Conservation (phyloP, 2,329 filamentous ascomycete genomes). For the Metarhizium anisopliae region DNA sequence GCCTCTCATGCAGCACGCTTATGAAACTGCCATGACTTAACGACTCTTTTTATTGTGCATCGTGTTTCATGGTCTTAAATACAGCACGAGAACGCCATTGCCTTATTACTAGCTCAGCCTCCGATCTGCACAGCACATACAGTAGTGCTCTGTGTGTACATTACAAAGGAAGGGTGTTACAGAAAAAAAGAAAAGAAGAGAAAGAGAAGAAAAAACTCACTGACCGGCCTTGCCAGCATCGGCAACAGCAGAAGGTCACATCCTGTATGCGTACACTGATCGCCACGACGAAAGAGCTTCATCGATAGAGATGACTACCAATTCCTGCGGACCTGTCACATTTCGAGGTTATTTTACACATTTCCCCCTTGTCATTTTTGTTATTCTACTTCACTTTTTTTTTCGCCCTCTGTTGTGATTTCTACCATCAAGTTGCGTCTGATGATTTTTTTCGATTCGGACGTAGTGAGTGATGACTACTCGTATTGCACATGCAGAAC, state of each 20-base stretch:
- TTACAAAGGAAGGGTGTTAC: slow-evolving; percentile 19
- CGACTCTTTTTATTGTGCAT: slow-evolving; percentile 27
- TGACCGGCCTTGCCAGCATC: slow-evolving; percentile 1
- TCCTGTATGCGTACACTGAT: slow-evolving; percentile 26
- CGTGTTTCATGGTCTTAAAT: slow-evolving; percentile 21
- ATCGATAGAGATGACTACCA: slow-evolving; percentile 19
- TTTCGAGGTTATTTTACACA: slow-evolving; percentile 4
- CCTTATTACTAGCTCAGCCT: slow-evolving; percentile 15
- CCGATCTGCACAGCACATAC: slow-evolving; percentile 19
- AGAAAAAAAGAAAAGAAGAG: background rate
- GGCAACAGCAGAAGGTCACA: slow-evolving; percentile 11
- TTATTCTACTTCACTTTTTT: slow-evolving; percentile 11
- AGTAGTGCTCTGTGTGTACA: slow-evolving; percentile 25
- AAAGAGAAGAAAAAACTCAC: slow-evolving; percentile 8
- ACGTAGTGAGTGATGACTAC: background rate
- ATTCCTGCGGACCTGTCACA: slow-evolving; percentile 12
- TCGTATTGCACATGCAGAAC: background rate
- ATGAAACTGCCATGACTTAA: slow-evolving; percentile 31
- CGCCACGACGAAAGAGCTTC: slow-evolving; percentile 12
- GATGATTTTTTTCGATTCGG: slow-evolving; percentile 2
- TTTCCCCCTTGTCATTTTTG: slow-evolving; percentile 3
- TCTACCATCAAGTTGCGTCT: background rate
- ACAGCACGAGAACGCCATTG: slow-evolving; percentile 10
- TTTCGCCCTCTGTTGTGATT: slow-evolving; percentile 12
- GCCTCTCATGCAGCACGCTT: slow-evolving; percentile 22